Percentiles rank a stretch among this genome's conserved stretches.
phyloP scores from a whole-genome alignment of 2,329 filamentous ascomycete species.

The Botrytis sinoallii region DNA sequence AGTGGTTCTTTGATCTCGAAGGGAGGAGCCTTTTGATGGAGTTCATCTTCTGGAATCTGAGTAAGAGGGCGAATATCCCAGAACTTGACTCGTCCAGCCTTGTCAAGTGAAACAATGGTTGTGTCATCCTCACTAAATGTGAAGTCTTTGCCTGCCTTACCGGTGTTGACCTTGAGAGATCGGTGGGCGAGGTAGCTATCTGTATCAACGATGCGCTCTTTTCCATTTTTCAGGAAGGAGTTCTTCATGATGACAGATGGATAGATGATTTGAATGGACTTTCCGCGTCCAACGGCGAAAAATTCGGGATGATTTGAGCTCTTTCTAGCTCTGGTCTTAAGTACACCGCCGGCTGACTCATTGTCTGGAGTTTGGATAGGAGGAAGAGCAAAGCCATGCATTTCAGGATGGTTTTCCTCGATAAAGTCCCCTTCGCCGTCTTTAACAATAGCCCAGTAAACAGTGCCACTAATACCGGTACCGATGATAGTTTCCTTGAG shows the following conservation, averaged over 20 bases:
- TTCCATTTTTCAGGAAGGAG: slow-evolving; percentile 60
- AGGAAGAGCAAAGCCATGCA: slow-evolving; percentile 84
- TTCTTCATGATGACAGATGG: slow-evolving; percentile 61
- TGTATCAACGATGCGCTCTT: slow-evolving; percentile 73
- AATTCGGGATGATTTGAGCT: slow-evolving; percentile 88
- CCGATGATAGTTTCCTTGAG: slow-evolving; percentile 80
- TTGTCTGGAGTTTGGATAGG: slow-evolving; percentile 83
- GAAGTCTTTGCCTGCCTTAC: slow-evolving; percentile 98
- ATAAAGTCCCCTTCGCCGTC: slow-evolving; percentile 76
- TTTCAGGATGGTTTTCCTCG: slow-evolving; percentile 74
- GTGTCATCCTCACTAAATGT: slow-evolving; percentile 96
- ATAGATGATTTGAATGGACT: slow-evolving; percentile 89
- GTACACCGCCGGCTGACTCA: slow-evolving; percentile 83
- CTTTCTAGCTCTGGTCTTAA: slow-evolving; percentile 92
- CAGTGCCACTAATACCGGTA: slow-evolving; percentile 89
- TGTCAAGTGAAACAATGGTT: slow-evolving; percentile 91
- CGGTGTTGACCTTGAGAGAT: slow-evolving; percentile 89
- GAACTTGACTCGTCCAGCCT: slow-evolving; percentile 93
- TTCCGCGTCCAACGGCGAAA: slow-evolving; percentile 93
- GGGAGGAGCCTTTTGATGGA: slow-evolving; percentile 34
- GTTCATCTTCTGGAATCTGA: slow-evolving; percentile 37
- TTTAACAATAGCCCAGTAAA: slow-evolving; percentile 90
- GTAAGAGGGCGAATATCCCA: slow-evolving; percentile 90
- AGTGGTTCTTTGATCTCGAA: slow-evolving; percentile 83
- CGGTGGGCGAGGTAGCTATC: slow-evolving; percentile 85